These are phyloP conservation scores for Capsicum rhomboideum DNA, from an alignment of 257 asterid genomes.

Conservation along the genomic window DNA sequence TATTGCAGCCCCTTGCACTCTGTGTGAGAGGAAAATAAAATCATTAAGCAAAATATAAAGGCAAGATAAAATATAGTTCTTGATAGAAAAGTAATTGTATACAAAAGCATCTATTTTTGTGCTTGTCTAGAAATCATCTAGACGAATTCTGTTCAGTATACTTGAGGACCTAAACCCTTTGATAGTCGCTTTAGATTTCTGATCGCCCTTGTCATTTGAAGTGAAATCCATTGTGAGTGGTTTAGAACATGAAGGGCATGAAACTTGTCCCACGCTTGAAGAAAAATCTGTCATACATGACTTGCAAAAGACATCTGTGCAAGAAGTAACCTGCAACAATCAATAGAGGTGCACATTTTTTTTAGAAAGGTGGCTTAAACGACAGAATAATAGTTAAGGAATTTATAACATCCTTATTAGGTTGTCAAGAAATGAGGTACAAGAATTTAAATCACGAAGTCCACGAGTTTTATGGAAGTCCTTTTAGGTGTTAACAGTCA, in stretches of 20 bases:
- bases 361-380: not conserved
- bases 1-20: not conserved
- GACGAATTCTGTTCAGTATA: constrained; percentile 72
- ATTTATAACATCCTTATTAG: not conserved
- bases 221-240: constrained; percentile 85
- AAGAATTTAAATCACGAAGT: not conserved
- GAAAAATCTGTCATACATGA: constrained; percentile 70
- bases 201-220: constrained; percentile 37
- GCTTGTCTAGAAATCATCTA: constrained; percentile 72
- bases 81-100: constrained; percentile 11
- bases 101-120: constrained; percentile 97
- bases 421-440: not conserved
- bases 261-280: constrained; percentile 55
- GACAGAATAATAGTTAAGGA: not conserved
- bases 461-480: not conserved
- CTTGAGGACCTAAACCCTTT: constrained; percentile 77
- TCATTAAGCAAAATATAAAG: not conserved
- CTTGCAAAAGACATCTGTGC: constrained; percentile 80
- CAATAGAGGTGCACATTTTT: not conserved
- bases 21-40: not conserved
- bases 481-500: not conserved
- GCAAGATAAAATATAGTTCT: not conserved
- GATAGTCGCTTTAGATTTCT: constrained; percentile 38
- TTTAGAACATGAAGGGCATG: constrained; percentile 88
- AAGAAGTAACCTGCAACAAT: constrained; percentile 60